These are phyloP conservation scores for Aphanomyces astaci DNA, from an alignment of 352 stramenopile genomes.

Conservation along the genomic window DNA sequence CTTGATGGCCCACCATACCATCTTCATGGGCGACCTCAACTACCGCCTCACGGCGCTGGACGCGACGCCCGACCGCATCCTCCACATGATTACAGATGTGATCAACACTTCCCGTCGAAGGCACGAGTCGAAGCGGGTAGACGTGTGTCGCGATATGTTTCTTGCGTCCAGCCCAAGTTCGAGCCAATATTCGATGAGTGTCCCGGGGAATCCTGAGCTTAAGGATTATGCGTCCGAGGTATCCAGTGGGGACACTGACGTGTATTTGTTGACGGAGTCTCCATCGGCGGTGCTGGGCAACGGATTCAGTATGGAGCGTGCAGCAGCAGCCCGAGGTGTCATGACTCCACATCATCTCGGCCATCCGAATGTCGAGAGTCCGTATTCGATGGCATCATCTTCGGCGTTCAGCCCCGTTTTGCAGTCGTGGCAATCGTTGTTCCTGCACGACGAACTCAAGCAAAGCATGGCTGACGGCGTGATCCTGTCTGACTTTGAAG, in stretches of 20 bases:
- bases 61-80: constrained; percentile 8
- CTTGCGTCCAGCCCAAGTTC: neutral
- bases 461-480: constrained; percentile 53
- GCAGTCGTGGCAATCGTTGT: constrained; percentile 30
- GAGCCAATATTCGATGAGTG: neutral
- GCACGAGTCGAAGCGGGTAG: neutral
- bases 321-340: neutral
- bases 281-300: neutral
- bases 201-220: too few relatives aligned
- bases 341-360: neutral
- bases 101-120: neutral
- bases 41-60: constrained; percentile 59
- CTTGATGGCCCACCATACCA: constrained; percentile 76
- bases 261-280: neutral
- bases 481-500: constrained; percentile 71
- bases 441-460: constrained; percentile 66
- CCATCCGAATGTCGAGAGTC: neutral
- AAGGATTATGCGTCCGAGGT: neutral
- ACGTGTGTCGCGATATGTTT: neutral
- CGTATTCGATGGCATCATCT: too few relatives aligned
- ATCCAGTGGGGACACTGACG: neutral
- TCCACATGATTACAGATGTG: constrained; percentile 2
- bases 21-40: constrained; percentile 87
- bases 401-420: too few relatives aligned
- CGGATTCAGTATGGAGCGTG: neutral